Percentiles rank a stretch among this genome's conserved stretches.
These are phyloP conservation scores for Hylodesmum podocarpum DNA, from an alignment of 306 rosid species.

Conservation along the genomic window DNA sequence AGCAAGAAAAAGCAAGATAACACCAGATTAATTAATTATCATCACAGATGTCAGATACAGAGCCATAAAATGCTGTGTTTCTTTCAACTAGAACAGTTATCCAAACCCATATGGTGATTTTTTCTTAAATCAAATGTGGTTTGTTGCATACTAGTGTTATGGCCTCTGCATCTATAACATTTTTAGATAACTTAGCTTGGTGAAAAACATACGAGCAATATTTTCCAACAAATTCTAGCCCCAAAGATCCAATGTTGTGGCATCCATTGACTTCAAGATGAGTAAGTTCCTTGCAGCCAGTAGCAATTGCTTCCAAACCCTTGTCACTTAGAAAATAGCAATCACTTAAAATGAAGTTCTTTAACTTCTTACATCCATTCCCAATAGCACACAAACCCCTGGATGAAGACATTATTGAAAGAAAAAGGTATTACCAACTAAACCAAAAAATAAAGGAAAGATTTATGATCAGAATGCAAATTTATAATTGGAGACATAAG, in stretches of 20 bases:
- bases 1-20: not conserved
- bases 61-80: not conserved
- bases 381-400: conserved; percentile 85
- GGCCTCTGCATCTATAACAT: not conserved
- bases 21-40: not conserved
- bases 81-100: not conserved
- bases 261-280: conserved; percentile 97
- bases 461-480: not conserved
- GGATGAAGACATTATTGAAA: conserved; percentile 27
- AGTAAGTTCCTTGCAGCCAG: conserved; percentile 85
- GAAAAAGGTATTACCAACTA: conserved; percentile 6
- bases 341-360: conserved; percentile 78
- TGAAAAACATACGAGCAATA: conserved; percentile 73
- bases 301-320: conserved; percentile 91
- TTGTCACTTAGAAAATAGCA: conserved; percentile 85
- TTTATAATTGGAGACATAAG: not conserved
- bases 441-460: not conserved
- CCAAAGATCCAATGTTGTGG: conserved; percentile 86
- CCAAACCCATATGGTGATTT: conserved; percentile 3
- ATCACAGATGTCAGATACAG: not conserved
- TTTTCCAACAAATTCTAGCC: conserved; percentile 81
- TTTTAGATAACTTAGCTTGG: conserved; percentile 20
- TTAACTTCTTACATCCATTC: conserved; percentile 86
- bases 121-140: not conserved
- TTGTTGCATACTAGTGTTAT: not conserved